Evolutionary conservation across 2,329 filamentous ascomycete species (phyloP), one percentile per base, ranked within the genome.

Genomic region (Ceratocystis variospora): DNA sequence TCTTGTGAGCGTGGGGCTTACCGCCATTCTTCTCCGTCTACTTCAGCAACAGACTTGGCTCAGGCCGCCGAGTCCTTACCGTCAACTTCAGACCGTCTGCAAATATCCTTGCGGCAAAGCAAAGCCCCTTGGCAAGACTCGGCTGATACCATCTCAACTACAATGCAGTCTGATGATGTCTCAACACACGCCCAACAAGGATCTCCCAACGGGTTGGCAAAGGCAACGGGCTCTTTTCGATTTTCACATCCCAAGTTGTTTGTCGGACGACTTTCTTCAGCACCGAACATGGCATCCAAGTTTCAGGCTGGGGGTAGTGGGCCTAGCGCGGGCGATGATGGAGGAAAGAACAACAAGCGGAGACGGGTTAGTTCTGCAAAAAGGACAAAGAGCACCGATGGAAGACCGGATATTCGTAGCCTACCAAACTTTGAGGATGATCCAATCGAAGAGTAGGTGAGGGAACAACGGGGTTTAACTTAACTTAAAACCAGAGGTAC

Each of bases 351-450:
- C 22, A 15, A 41, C 41, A 67, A 62, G 62, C 62, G 41, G 15
- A 61, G 25, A 48, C 25, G 50, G 45, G 12, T 37, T 8, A 1
- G 31, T 28, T 5, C 44, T 17, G 41, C 15, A 3, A 45, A 55
- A 53, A 55, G 57, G 15, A 62, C 25, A n/a, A 67, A 61, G 59
- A 59, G 44, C 10, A 55, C 22, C 5, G 63, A 63, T 22, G 48
- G 61, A 6, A 62, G 63, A 19, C 44, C 48, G 41, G 61, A 68
- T 57, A 68, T 68, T 37, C 66, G 66, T n/a, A 59, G 59, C 57
- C 31, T 65, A 17, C 66, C 63, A 19, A 61, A 68, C n/a, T 68
- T 63, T 48, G 48, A 65, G 17, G 63, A 61, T 19, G 59, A 63
- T 59, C 63, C 59, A 17, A 64, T 68, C 3, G 63, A 68, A 22